Evolutionary conservation across 2,329 filamentous ascomycete species (phyloP).

Genomic region (Ceratocystis albifundus): DNA sequence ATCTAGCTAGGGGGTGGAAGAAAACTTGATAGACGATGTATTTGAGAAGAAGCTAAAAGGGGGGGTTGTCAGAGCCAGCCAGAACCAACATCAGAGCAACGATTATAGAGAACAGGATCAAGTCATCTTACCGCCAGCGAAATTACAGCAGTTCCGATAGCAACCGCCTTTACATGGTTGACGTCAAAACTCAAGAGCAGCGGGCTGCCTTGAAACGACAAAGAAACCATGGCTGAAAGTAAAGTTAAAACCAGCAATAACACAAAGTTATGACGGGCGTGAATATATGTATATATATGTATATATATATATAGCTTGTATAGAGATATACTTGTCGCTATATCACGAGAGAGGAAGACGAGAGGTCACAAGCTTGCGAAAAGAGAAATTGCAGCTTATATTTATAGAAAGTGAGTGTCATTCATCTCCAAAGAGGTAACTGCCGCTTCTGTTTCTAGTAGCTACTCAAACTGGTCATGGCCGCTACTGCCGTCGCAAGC

Average conservation of each 20-base stretch:
- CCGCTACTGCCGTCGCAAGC: neutral
- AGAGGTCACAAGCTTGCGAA: neutral
- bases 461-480: neutral
- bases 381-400: neutral
- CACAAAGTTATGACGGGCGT: neutral
- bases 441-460: neutral
- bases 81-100: neutral
- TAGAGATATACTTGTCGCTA: neutral
- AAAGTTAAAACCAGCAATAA: neutral
- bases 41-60: conserved; percentile 25
- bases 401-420: neutral
- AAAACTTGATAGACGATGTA: conserved; percentile 46
- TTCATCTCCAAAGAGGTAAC: neutral
- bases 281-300: too few relatives aligned
- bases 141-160: neutral
- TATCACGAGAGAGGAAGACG: neutral
- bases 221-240: neutral
- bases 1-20: conserved; percentile 53
- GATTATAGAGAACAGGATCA: neutral
- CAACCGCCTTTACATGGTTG: neutral
- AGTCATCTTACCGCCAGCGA: neutral
- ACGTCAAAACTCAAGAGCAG: neutral
- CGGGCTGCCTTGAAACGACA: neutral
- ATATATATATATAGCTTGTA: neutral
- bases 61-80: neutral